Percentiles rank a stretch among this genome's conserved stretches.
These are phyloP conservation scores for Cordyceps militaris DNA, from an alignment of 2,329 filamentous ascomycete species.

Conservation along the genomic window DNA sequence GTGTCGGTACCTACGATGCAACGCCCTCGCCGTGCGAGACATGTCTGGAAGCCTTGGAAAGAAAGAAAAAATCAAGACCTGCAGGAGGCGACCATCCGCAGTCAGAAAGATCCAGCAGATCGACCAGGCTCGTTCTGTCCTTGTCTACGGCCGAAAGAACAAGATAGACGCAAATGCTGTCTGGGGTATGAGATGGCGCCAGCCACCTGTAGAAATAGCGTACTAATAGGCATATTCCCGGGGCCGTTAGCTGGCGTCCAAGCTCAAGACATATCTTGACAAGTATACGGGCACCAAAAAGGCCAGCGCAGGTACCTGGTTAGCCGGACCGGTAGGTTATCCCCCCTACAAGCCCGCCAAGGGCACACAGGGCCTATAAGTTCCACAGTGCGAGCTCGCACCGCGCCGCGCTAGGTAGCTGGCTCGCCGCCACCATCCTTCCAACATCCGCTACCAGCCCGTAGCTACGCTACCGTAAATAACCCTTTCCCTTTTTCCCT, in stretches of 20 bases:
- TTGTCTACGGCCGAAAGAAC: background rate
- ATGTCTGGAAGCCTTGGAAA: background rate
- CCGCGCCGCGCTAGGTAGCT: background rate
- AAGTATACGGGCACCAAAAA: background rate
- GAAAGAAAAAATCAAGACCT: background rate
- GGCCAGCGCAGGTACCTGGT: background rate
- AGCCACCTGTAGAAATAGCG: background rate
- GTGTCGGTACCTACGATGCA: background rate
- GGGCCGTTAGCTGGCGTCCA: background rate
- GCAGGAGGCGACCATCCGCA: background rate
- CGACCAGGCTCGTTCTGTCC: background rate
- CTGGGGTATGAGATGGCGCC: background rate
- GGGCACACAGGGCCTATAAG: background rate
- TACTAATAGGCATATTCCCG: background rate
- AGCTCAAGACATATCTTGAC: background rate
- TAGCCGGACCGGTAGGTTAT: background rate
- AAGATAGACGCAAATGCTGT: background rate
- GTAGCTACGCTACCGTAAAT: slow-evolving; percentile 1
- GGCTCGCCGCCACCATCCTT: background rate
- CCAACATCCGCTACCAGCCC: background rate
- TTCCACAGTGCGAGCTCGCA: slow-evolving; percentile 2
- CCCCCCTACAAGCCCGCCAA: background rate
- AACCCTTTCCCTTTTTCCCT: slow-evolving; percentile 1
- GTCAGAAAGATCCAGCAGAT: background rate
- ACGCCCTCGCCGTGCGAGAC: background rate